Base-by-base conservation (phyloP, 1,284 basidiomycete genomes). In the Puccinia hordei region DNA sequence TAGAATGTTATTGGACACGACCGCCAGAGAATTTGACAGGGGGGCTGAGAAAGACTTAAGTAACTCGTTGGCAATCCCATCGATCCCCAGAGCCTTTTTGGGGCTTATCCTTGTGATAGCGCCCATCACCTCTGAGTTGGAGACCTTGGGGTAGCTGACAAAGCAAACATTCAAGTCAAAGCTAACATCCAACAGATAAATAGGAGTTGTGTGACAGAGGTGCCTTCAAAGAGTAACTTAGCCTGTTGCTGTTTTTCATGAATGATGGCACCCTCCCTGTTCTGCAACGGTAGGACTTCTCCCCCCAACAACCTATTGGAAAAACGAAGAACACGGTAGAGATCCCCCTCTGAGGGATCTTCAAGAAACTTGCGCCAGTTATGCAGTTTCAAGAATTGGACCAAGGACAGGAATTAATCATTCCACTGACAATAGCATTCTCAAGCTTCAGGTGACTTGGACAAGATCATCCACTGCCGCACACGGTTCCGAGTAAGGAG, bases 401-500 rank as follows among this genome's bases (percentile, higher is more conserved):
- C 55, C n/a, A 59, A 10, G 19, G 27, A 4, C 33, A 22, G 22
- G 19, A 75, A 75, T 19, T 27, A 49, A 10, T 35, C 10, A 15
- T 75, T 53, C 73, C 73, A 75, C 24, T 75, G 17, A 10, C 24
- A 5, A 44, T 76, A 76, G 38, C 74, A 76, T 2, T 49, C 15
- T 1, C 13, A 44, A 17, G 74, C 57, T 24, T 76, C 61, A 4
- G 15, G 22, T 8, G 61, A 76, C 27, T 53, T 63, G 30, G 59
- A 41, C 22, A 65, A 13, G 10, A 65, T 44, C 59, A 76, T 65
- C 74, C 74, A 76, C 27, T 38, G 38, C 12, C 74, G 35, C 10
- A 30, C 73, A 33, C 41, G 27, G 59, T 61, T 75, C 22, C 73
- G 19, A 17, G 1, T n/a, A 30, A 46, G 63, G 38, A 76, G 8